phyloP scores from a whole-genome alignment of 2,329 filamentous ascomycete genomes.

The Chaetomiaceae sp. region DNA sequence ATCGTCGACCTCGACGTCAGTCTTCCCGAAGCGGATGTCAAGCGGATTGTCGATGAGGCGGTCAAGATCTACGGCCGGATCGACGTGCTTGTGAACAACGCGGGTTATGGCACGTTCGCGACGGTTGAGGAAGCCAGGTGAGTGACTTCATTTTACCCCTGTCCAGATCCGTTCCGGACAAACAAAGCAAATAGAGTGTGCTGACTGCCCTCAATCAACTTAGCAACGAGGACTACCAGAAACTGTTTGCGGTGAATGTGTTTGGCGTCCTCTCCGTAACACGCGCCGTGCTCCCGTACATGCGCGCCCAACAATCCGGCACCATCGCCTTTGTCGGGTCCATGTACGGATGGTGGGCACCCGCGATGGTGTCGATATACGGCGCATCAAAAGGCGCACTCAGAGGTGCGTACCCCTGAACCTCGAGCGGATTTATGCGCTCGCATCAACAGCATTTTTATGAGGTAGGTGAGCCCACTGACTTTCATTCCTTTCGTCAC shows the following conservation, averaged over 20 bases:
- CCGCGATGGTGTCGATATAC: slow-evolving; percentile 3
- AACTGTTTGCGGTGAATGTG: neutral
- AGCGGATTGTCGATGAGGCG: slow-evolving; percentile 28
- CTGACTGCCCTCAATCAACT: too few species aligned
- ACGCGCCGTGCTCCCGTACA: neutral
- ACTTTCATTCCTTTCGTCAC: too few species aligned
- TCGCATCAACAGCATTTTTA: too few species aligned
- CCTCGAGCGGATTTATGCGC: too few species aligned
- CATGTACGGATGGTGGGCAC: slow-evolving; percentile 11
- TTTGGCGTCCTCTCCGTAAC: neutral
- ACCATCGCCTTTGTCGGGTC: slow-evolving; percentile 19
- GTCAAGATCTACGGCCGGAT: slow-evolving; percentile 35
- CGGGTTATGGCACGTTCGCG: slow-evolving; percentile 39
- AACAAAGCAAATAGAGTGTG: too few species aligned
- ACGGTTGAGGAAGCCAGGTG: slow-evolving; percentile 34
- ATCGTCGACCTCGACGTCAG: slow-evolving; percentile 18
- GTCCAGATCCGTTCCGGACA: neutral
- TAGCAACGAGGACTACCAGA: neutral
- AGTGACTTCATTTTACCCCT: neutral
- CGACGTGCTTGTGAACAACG: slow-evolving; percentile 42
- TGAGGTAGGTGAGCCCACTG: too few species aligned
- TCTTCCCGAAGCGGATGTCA: slow-evolving; percentile 8
- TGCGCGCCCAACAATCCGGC: neutral
- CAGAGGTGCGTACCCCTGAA: neutral
- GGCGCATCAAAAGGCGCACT: slow-evolving; percentile 6